Evolutionary conservation across 2,329 filamentous ascomycete genomes (phyloP).

Genomic region (Pestalotiopsis sp.): DNA sequence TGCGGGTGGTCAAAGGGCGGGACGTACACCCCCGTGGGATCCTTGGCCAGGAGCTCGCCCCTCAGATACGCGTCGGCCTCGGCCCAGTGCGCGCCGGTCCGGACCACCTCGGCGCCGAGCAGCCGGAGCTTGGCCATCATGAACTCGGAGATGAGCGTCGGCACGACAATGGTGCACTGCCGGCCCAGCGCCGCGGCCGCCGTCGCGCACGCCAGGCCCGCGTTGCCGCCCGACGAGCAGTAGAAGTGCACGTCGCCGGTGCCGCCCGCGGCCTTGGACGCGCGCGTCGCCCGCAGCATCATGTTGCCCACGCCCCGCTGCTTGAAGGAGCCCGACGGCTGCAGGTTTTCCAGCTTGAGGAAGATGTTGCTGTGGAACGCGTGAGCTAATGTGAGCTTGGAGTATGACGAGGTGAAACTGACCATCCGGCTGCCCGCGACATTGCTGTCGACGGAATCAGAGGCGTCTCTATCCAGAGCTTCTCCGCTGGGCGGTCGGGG

Average conservation of each 20-base stretch:
- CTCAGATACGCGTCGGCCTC: slow-evolving; percentile 71
- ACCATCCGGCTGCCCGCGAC: slow-evolving; percentile 75
- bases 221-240: slow-evolving; percentile 80
- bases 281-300: slow-evolving; percentile 47
- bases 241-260: slow-evolving; percentile 67
- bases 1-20: slow-evolving; percentile 71
- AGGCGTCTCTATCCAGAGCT: slow-evolving; percentile 74
- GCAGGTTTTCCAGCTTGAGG: slow-evolving; percentile 83
- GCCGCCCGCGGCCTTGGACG: slow-evolving; percentile 29
- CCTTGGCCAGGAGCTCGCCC: slow-evolving; percentile 56
- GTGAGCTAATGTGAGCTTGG: slow-evolving; percentile 6
- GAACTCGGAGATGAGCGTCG: slow-evolving; percentile 62
- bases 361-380: slow-evolving; percentile 66
- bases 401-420: slow-evolving; percentile 28
- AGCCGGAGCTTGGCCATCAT: slow-evolving; percentile 74
- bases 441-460: slow-evolving; percentile 68
- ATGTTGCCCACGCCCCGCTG: slow-evolving; percentile 76
- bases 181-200: slow-evolving; percentile 67
- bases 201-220: slow-evolving; percentile 78
- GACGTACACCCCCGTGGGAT: slow-evolving; percentile 60
- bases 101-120: slow-evolving; percentile 71
- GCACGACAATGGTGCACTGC: slow-evolving; percentile 76
- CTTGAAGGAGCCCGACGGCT: slow-evolving; percentile 87
- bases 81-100: slow-evolving; percentile 68
- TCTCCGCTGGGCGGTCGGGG: slow-evolving; percentile 38